Evolutionary conservation across 176 grass and related monocot genomes (phyloP).

Genomic region (Avena sativa): DNA sequence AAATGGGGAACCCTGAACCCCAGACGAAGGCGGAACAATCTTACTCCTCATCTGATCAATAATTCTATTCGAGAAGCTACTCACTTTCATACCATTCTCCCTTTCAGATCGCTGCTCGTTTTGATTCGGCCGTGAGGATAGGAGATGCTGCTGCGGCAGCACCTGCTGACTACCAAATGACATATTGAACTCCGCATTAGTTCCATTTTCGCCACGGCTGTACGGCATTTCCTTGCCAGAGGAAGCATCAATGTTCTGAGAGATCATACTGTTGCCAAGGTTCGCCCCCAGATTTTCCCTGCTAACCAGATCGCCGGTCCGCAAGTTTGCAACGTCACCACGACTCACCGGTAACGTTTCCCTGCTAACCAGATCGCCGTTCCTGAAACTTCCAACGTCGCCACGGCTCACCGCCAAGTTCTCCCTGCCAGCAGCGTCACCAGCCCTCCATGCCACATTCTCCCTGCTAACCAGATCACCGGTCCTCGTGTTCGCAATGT

Average conservation of each 20-base stretch:
- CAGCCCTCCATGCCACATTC: too few species aligned
- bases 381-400: constrained; percentile 42
- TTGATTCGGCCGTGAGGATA: constrained; percentile 29
- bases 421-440: background rate
- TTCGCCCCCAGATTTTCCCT: constrained; percentile 24
- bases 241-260: background rate
- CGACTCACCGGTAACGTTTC: constrained; percentile 1
- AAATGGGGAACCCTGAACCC: constrained; percentile 49
- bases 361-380: constrained; percentile 26
- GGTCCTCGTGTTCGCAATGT: constrained; percentile 41
- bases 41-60: constrained; percentile 59
- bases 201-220: constrained; percentile 33
- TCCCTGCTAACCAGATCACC: constrained; percentile 9
- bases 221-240: background rate
- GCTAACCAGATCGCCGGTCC: constrained; percentile 22
- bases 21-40: constrained; percentile 39
- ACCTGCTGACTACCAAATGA: constrained; percentile 47
- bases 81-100: constrained; percentile 46
- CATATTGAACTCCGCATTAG: constrained; percentile 44
- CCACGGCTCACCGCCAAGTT: constrained; percentile 19
- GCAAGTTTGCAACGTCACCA: constrained; percentile 3
- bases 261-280: background rate
- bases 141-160: constrained; percentile 6
- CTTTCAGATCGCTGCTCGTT: constrained; percentile 42
- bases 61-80: constrained; percentile 53